A percentile compares a stretch with the other conserved stretches of the same genome.
Evolutionary conservation across 176 grass and related monocot genomes (phyloP).

Genomic region (Rhipidocladum racemiflorum): DNA sequence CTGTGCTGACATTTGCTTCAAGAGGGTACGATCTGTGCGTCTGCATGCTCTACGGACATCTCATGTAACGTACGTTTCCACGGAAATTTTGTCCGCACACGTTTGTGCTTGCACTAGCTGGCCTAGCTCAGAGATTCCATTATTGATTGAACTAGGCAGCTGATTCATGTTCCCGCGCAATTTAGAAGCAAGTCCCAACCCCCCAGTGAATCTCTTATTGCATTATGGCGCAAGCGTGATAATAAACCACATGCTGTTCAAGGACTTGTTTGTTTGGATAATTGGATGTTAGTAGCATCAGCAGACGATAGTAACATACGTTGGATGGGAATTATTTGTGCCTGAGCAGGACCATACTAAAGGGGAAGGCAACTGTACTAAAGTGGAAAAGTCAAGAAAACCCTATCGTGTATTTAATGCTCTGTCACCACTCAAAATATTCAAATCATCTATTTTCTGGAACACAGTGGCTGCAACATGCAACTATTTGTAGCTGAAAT

Average conservation of each 20-base stretch:
- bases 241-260: not conserved
- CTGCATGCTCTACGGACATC: not conserved
- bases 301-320: not conserved
- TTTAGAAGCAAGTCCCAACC: not conserved
- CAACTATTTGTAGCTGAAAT: not conserved
- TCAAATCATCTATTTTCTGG: not conserved
- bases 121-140: not conserved
- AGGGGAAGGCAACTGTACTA: not conserved
- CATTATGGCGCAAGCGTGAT: not conserved
- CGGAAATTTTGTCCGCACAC: not conserved
- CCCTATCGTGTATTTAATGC: not conserved
- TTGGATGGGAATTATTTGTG: not conserved
- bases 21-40: not conserved
- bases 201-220: not conserved
- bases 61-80: not conserved
- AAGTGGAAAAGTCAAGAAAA: not conserved
- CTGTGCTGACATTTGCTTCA: not conserved
- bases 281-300: not conserved
- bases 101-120: not conserved
- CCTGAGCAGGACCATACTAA: not conserved
- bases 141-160: not conserved
- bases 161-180: not conserved
- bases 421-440: not conserved
- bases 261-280: not conserved
- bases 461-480: not conserved